Base-by-base conservation (phyloP, 257 asterid species). In the Przewalskia tangutica region DNA sequence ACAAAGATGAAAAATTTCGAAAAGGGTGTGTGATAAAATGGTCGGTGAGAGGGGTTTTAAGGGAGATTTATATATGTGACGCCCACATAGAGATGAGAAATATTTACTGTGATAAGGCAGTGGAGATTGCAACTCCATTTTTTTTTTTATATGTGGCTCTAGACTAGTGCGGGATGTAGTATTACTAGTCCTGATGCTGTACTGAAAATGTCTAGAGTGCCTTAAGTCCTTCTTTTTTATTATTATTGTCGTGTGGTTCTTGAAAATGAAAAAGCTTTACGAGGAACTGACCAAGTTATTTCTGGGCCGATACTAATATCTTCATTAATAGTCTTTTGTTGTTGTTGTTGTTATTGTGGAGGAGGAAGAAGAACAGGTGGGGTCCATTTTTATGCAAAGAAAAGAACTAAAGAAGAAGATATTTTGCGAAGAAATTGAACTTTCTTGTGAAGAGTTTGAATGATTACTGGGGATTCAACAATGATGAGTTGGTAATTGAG, bases 51-150 rank as follows among this genome's bases (percentile, higher is more conserved):
- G 56, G 59, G 40, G 81, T 1, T 27, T 83, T 54, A 44, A 86
- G 80, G 60, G 64, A 82, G 81, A 58, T 79, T 83, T 92, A 84
- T 89, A 92, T 89, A 91, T 80, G 88, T 85, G 84, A 58, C 42
- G 89, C 90, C 89, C 89, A 83, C 85, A 62, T 51, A 44, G 59
- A 32, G 20, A 27, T 5, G 1, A 53, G 53, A 90, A 85, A 82
- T 62, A 85, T 86, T 88, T 79, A 10, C 56, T 27, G 62, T 78
- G 73, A 10, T 82, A 64, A 84, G 97, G 87, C 97, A 93, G 97
- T 92, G 91, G 90, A 82, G 77, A 53, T n/a, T 66, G 85, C 81
- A 77, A 14, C 82, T 36, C 75, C 75, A 66, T 66, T 14, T 7
- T 56, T 56, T 6, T 56, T 6, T 4, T 16, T 8, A 38, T 38